Base-by-base conservation (phyloP, 2,329 filamentous ascomycete species). In the Aspergillus niger region DNA sequence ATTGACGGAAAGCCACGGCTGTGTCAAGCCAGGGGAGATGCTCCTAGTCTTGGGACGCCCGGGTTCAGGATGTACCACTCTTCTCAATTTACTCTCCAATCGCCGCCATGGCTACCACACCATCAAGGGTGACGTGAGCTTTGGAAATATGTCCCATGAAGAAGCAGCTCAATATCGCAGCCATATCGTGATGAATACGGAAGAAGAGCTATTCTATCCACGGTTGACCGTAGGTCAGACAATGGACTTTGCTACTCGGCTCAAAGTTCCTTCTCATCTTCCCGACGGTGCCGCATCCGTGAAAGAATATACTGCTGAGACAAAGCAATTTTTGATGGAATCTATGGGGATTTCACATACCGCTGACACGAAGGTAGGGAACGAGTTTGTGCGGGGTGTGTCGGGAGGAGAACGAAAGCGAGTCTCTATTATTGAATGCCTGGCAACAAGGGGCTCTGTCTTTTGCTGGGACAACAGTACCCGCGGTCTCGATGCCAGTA, bases 1-100 rank as follows among this genome's bases (percentile, higher is more conserved):
- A 39, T 74, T 91, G 43, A 82, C 89, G 55, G 80, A 84, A 66
- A 84, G 82, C 59, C 83, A 86, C 67, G 88, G 88, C 8, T 89
- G 86, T 65, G 85, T 91, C 43, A 87, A 87, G 70, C 88, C 88
- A 0, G 89, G 88, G n/a, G 87, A 90, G 72, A 89, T 90, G 88
- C 74, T 90, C 1, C 78, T 90, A 0, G 87, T 91, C 0, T 78
- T 91, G 0, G 89, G 89, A 2, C 81, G 87, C 1, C 88, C 89
- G 0, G 89, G 88, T 0, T 81, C 86, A 3, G 88, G 88, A 36
- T 91, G 89, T 71, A 90, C 88, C 0, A 89, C 88, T 0, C 80
- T 91, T 8, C 79, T 92, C 49, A 91, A 89, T 66, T 79, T 89
- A 65, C 79, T 91, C 5, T 82, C 87, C 48, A 91, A 91, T 67